phyloP scores from a whole-genome alignment of 768 basidiomycete species.

The Xerocomus potaroensis region DNA sequence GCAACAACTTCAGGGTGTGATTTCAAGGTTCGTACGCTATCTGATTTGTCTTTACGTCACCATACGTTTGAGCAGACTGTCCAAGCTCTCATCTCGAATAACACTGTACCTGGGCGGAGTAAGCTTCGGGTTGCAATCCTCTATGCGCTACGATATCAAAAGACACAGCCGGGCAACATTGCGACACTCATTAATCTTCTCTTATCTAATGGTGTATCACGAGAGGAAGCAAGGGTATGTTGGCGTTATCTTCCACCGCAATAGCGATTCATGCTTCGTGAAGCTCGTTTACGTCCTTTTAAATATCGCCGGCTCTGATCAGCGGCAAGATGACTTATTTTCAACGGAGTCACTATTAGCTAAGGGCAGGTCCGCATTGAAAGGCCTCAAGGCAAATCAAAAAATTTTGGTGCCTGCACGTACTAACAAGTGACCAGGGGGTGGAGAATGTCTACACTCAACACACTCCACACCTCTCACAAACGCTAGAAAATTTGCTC shows the following conservation, averaged over 20 bases:
- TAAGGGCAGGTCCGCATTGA: slow-evolving; percentile 90
- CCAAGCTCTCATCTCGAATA: slow-evolving; percentile 69
- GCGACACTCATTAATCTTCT: slow-evolving; percentile 70
- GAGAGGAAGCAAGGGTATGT: slow-evolving; percentile 68
- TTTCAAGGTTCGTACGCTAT: slow-evolving; percentile 55
- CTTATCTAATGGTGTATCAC: slow-evolving; percentile 68
- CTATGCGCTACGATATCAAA: slow-evolving; percentile 93
- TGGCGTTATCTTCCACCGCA: slow-evolving; percentile 4
- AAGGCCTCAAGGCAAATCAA: slow-evolving; percentile 81
- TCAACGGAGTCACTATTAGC: slow-evolving; percentile 93
- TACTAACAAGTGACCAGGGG: slow-evolving; percentile 49
- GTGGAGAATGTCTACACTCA: slow-evolving; percentile 99
- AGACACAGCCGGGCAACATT: slow-evolving; percentile 78
- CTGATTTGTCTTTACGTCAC: neutral
- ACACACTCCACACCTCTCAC: slow-evolving; percentile 87
- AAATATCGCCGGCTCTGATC: slow-evolving; percentile 91
- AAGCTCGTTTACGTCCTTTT: slow-evolving; percentile 92
- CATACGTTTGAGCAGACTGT: slow-evolving; percentile 53
- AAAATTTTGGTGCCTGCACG: neutral
- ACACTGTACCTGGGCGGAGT: slow-evolving; percentile 64
- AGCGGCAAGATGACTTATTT: slow-evolving; percentile 96
- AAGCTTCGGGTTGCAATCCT: slow-evolving; percentile 90
- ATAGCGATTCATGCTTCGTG: slow-evolving; percentile 8
- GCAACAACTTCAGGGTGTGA: slow-evolving; percentile 91
- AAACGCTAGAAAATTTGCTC: slow-evolving; percentile 86